phyloP scores from a whole-genome alignment of 257 asterid species.

The Thymus quinquecostatus region DNA sequence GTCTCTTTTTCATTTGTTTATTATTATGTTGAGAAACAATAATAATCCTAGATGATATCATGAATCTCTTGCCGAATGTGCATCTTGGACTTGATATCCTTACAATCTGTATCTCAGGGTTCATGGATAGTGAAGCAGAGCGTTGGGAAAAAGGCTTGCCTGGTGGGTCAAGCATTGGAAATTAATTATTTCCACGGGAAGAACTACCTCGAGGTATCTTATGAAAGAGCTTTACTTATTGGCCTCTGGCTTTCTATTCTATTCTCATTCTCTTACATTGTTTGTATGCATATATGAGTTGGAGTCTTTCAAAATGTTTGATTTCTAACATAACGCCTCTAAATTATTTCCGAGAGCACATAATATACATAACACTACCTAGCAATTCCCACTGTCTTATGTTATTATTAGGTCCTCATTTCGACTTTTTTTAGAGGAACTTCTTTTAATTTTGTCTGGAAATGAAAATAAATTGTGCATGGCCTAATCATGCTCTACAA shows the following conservation, averaged over 20 bases:
- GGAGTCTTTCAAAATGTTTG: not conserved
- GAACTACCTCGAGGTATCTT: slow-evolving; percentile 84
- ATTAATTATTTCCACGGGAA: slow-evolving; percentile 71
- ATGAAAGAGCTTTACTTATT: slow-evolving; percentile 23
- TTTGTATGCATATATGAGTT: not conserved
- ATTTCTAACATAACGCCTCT: no score
- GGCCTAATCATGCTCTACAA: not conserved
- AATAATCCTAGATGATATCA: slow-evolving; percentile 1
- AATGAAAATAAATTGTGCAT: not conserved
- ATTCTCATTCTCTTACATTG: slow-evolving; percentile 18
- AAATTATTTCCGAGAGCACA: not conserved
- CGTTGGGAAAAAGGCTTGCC: slow-evolving; percentile 91
- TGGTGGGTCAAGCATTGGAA: slow-evolving; percentile 87
- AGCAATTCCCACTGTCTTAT: slow-evolving; percentile 3
- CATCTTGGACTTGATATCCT: slow-evolving; percentile 24
- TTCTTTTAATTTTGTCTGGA: not conserved
- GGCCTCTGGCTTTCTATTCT: slow-evolving; percentile 13
- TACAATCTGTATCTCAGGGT: slow-evolving; percentile 55
- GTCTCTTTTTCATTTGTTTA: slow-evolving; percentile 15
- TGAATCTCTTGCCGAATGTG: slow-evolving; percentile 19
- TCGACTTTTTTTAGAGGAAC: not conserved
- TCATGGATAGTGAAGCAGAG: slow-evolving; percentile 99
- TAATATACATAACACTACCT: not conserved
- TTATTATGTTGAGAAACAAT: slow-evolving; percentile 18
- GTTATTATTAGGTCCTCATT: not conserved